Conservation (phyloP, 148 eudicot genomes). For the Nyssa sinensis region DNA sequence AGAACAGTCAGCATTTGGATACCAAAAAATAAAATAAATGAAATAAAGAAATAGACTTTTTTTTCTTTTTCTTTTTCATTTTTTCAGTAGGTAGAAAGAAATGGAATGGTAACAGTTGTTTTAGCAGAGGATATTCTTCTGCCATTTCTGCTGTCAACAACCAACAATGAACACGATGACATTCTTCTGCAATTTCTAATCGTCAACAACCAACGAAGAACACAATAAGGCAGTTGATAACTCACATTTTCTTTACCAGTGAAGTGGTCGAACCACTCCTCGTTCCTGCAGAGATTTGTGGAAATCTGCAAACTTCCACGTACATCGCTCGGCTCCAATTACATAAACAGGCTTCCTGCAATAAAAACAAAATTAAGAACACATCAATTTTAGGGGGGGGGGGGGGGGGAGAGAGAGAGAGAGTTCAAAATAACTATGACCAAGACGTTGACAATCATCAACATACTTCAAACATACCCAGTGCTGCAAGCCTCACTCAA, state of each 20-base stretch:
- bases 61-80: no score
- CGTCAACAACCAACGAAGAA: background rate
- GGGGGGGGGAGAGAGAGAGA: background rate
- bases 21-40: no score
- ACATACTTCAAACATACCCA: constrained; percentile 47
- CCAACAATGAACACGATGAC: background rate
- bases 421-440: background rate
- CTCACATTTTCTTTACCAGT: constrained; percentile 83
- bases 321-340: constrained; percentile 83
- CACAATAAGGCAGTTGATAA: background rate
- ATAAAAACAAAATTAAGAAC: no score
- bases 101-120: no score
- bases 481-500: constrained; percentile 91
- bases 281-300: constrained; percentile 58
- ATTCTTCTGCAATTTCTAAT: background rate
- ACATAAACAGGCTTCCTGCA: constrained; percentile 96
- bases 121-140: background rate
- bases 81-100: no score
- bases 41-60: no score
- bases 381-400: background rate
- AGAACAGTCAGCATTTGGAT: no score
- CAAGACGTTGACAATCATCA: background rate
- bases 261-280: constrained; percentile 79
- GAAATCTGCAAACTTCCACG: constrained; percentile 78
- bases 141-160: background rate